Conservation (phyloP, 2,329 filamentous ascomycete species). For the Apiospora sp. region DNA sequence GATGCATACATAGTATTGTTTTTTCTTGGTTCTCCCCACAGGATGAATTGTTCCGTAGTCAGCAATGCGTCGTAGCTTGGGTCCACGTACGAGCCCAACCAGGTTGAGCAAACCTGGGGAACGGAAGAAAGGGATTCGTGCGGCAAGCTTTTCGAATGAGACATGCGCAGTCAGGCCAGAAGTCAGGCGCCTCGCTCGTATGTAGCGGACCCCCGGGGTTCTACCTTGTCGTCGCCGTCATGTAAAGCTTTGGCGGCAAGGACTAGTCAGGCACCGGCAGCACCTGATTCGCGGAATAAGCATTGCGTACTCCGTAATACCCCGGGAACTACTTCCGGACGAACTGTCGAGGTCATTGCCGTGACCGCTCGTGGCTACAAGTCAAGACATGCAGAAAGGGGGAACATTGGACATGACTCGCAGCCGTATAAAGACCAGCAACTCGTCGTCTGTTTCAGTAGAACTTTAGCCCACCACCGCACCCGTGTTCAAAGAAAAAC, state of each 20-base stretch:
- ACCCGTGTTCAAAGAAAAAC: not conserved
- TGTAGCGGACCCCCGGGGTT: not conserved
- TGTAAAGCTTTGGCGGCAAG: not conserved
- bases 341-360: not conserved
- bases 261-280: not conserved
- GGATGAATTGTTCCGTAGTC: no score
- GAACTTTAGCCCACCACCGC: no score
- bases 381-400: not conserved
- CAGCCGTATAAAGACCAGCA: not conserved
- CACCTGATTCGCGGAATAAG: slow-evolving; percentile 14
- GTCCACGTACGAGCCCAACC: not conserved
- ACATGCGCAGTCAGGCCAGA: not conserved
- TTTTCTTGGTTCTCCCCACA: not conserved
- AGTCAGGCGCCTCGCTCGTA: not conserved
- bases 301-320: not conserved
- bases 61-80: no score
- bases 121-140: slow-evolving; percentile 2
- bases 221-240: not conserved
- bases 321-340: not conserved
- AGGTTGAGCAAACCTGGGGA: not conserved
- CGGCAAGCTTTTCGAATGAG: not conserved
- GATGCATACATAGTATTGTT: fast-evolving
- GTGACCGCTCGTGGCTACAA: not conserved
- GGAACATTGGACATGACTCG: not conserved
- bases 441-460: not conserved